Base-by-base conservation (phyloP, 2,329 filamentous ascomycete species). In the Didymella arachidicola region DNA sequence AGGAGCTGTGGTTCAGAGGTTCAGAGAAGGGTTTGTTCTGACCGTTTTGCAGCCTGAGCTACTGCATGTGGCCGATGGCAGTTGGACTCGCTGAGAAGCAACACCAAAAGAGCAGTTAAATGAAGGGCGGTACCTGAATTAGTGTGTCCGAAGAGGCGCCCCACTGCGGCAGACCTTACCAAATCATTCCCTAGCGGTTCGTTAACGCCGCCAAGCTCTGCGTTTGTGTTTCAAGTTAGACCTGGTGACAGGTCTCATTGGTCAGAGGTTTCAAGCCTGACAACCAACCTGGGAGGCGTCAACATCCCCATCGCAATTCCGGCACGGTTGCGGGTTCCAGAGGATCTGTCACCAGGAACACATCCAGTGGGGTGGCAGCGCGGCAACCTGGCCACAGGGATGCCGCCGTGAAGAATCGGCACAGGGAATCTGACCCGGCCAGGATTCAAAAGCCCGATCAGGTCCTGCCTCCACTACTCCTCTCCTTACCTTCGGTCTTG, bases 221-320 rank as follows among this genome's bases (percentile, higher is more conserved):
- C 63, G 66, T 65, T 65, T 64, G 54, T 66, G 72, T 75, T 74
- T 75, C 71, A 73, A 54, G 68, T 73, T 70, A 65, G 58, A 61
- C 44, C 41, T 62, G 57, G 60, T 59, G 54, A 47, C 48, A 16
- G 10, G 3, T 22, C 30, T 72, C 58, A 76, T 74, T 76, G 71
- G 73, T 52, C 53, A 29, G 11, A 22, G 46, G 58, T 56, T 54
- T 61, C 58, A 57, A 67, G 63, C 63, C 67, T 68, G 66, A 68
- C 63, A 47, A 60, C 51, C 8, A 55, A 61, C 61, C 62, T 66
- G 64, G 64, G 55, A 67, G 36, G 53, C 53, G 52, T 63, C 61
- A 56, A 62, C 61, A 59, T 55, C 63, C 44, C 50, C 44, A 59
- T 42, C 45, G 49, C 27, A 61, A 50, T 63, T 65, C 50, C 59